Evolutionary conservation across 2,329 filamentous ascomycete species (phyloP).

Genomic region (Monilinia laxa): DNA sequence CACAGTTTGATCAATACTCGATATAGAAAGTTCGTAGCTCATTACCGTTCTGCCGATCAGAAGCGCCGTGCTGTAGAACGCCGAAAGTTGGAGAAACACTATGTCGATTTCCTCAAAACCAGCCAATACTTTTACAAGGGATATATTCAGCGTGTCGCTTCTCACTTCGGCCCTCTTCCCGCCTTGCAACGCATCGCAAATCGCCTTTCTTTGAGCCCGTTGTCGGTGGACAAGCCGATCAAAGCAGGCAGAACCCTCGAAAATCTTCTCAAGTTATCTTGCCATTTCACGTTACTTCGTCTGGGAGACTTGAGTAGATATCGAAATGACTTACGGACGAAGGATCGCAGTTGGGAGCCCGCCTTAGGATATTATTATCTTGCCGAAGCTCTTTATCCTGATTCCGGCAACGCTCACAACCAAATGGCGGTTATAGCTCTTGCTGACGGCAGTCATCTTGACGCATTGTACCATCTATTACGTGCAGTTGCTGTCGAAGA

Average conservation of each 20-base stretch:
- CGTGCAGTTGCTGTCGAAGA: slow-evolving; percentile 72
- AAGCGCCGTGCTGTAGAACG: slow-evolving; percentile 58
- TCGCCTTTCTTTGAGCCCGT: slow-evolving; percentile 34
- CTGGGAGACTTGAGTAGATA: slow-evolving; percentile 91
- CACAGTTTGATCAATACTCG: slow-evolving; percentile 76
- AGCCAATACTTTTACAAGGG: slow-evolving; percentile 86
- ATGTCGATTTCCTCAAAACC: slow-evolving; percentile 80
- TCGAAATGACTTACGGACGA: slow-evolving; percentile 69
- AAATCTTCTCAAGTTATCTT: slow-evolving; percentile 64
- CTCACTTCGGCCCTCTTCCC: slow-evolving; percentile 48
- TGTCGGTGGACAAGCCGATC: slow-evolving; percentile 34
- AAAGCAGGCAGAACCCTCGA: slow-evolving; percentile 33
- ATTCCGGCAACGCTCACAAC: slow-evolving; percentile 80
- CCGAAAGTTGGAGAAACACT: slow-evolving; percentile 78
- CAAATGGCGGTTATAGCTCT: slow-evolving; percentile 86
- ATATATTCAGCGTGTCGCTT: slow-evolving; percentile 75
- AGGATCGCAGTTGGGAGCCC: slow-evolving; percentile 69
- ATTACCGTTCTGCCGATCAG: slow-evolving; percentile 48
- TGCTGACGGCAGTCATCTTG: slow-evolving; percentile 74
- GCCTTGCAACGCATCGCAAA: slow-evolving; percentile 39
- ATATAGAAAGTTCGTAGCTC: slow-evolving; percentile 69
- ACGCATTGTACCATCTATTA: slow-evolving; percentile 87
- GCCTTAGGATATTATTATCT: slow-evolving; percentile 83
- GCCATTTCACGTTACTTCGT: slow-evolving; percentile 79
- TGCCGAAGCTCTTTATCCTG: slow-evolving; percentile 74